A percentile compares a stretch with the other conserved stretches of the same genome.
phyloP scores from a whole-genome alignment of 1,284 basidiomycete species.

The Cryptococcus sp. region DNA sequence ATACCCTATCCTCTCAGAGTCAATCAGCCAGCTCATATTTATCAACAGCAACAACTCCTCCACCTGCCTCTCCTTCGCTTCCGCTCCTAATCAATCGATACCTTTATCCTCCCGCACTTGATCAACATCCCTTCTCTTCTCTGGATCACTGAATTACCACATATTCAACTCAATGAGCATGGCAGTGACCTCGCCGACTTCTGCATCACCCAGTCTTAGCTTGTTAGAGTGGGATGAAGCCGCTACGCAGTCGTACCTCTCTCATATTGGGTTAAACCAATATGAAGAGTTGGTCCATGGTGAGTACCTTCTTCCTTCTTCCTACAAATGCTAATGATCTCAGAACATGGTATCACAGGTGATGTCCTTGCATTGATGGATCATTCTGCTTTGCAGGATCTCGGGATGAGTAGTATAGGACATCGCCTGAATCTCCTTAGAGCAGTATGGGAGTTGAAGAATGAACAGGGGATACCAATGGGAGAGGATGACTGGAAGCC shows the following conservation, averaged over 20 bases:
- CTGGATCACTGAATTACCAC: background rate
- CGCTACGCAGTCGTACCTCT: slow-evolving; percentile 71
- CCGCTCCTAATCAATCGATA: background rate
- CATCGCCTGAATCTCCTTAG: slow-evolving; percentile 84
- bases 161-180: slow-evolving; percentile 6
- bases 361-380: slow-evolving; percentile 79
- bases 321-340: background rate
- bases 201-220: slow-evolving; percentile 26
- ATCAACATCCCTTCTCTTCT: no score
- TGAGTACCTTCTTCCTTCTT: slow-evolving; percentile 53
- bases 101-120: no score
- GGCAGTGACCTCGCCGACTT: slow-evolving; percentile 28
- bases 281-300: slow-evolving; percentile 59
- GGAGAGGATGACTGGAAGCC: slow-evolving; percentile 83
- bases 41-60: background rate
- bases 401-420: slow-evolving; percentile 79
- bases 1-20: no score
- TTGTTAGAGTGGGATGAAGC: slow-evolving; percentile 71
- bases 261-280: slow-evolving; percentile 68
- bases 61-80: background rate
- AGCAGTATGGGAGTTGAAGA: slow-evolving; percentile 81
- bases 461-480: slow-evolving; percentile 73
- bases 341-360: slow-evolving; percentile 85
- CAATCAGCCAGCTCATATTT: no score
- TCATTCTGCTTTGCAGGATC: slow-evolving; percentile 71